phyloP scores from a whole-genome alignment of 768 basidiomycete species.

The Coprinellus micaceus region DNA sequence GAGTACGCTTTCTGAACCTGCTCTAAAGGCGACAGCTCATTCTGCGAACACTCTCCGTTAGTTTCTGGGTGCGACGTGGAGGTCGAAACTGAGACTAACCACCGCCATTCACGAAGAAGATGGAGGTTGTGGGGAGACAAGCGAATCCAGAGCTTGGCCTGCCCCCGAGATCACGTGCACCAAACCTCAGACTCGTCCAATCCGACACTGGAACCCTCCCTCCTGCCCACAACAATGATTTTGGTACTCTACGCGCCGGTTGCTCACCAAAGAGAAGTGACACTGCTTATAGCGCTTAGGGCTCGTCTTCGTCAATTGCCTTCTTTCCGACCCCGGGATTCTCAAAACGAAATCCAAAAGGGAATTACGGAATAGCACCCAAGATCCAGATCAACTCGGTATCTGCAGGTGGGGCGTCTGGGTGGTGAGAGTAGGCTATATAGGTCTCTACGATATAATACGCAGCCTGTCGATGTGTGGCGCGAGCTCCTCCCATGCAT shows the following conservation, averaged over 20 bases:
- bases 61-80: too few relatives aligned
- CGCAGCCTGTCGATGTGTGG: constrained; percentile 25
- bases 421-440: too few relatives aligned
- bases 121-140: constrained; percentile 6
- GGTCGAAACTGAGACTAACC: constrained; percentile 16
- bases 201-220: too few relatives aligned
- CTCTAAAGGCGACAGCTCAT: constrained; percentile 34
- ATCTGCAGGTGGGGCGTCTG: not conserved
- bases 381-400: not conserved
- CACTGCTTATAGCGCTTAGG: too few relatives aligned
- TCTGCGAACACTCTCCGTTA: constrained; percentile 25
- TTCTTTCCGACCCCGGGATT: too few relatives aligned
- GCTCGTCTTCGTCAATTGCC: too few relatives aligned
- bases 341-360: too few relatives aligned
- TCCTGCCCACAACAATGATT: not conserved
- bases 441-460: constrained; percentile 17
- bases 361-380: not conserved
- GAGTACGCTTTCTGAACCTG: constrained; percentile 68
- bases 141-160: not conserved
- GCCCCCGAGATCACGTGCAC: not conserved
- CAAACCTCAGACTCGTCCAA: not conserved
- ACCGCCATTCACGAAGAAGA: constrained; percentile 35
- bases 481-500: constrained; percentile 36
- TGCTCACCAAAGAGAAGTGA: not conserved
- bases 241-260: not conserved